Percentiles rank a stretch among this genome's conserved stretches.
phyloP scores from a whole-genome alignment of 148 eudicot species.

The Talinum fruticosum region DNA sequence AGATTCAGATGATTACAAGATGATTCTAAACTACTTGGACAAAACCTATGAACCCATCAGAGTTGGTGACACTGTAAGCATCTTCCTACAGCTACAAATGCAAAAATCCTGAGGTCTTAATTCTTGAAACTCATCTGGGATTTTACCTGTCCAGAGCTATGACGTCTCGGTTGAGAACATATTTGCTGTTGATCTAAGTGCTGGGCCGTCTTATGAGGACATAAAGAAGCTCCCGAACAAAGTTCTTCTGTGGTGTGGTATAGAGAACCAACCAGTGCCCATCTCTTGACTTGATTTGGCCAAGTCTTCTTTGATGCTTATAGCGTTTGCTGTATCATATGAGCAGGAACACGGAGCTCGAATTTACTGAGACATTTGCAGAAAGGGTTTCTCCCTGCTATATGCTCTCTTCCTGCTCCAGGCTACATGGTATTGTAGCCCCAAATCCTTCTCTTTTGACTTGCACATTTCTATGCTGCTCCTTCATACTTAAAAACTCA shows the following conservation, averaged over 20 bases:
- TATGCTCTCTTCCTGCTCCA: constrained; percentile 64
- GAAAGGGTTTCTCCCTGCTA: constrained; percentile 72
- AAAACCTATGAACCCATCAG: constrained; percentile 76
- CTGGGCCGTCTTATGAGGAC: constrained; percentile 63
- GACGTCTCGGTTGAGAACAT: constrained; percentile 62
- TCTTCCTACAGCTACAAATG: neutral
- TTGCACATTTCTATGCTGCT: neutral
- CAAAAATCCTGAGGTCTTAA: neutral
- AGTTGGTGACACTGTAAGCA: constrained; percentile 68
- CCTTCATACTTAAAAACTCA: neutral
- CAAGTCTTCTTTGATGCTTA: neutral
- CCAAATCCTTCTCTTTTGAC: neutral
- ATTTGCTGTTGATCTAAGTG: constrained; percentile 59
- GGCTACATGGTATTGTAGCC: constrained; percentile 68
- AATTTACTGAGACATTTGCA: constrained; percentile 77
- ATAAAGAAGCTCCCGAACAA: constrained; percentile 82
- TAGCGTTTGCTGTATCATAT: neutral
- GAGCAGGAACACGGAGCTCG: constrained; percentile 68
- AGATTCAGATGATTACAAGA: constrained; percentile 68
- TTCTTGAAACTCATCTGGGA: neutral
- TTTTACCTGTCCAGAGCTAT: constrained; percentile 44
- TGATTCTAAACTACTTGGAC: constrained; percentile 68
- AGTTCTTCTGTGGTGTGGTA: constrained; percentile 84
- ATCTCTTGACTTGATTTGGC: too few relatives aligned
- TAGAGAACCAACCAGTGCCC: too few relatives aligned